These are phyloP conservation scores for Ogataea hybrid DNA, from an alignment of 1,139 yeast genomes.

Conservation along the genomic window DNA sequence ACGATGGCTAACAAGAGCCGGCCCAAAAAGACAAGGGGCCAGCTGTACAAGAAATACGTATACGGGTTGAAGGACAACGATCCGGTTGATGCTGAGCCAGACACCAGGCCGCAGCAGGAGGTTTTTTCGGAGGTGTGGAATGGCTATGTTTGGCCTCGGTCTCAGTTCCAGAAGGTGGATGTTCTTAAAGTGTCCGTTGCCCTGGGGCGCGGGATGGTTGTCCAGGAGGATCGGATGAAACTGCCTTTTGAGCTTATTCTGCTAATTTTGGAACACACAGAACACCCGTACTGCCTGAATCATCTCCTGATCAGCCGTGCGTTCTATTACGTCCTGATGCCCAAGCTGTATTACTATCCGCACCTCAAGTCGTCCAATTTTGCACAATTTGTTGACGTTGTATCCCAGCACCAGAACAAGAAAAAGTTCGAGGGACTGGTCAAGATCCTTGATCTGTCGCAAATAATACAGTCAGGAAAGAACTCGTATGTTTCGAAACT, in stretches of 20 bases:
- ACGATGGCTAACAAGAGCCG: conserved; percentile 80
- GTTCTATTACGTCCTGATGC: conserved; percentile 59
- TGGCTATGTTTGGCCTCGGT: conserved; percentile 25
- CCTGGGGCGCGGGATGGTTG: conserved; percentile 22
- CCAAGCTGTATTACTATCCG: conserved; percentile 65
- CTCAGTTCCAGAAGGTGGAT: conserved; percentile 40
- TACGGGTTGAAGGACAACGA: conserved; percentile 47
- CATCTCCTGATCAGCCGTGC: conserved; percentile 59
- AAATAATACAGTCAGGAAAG: conserved; percentile 88
- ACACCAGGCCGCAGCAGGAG: conserved; percentile 11
- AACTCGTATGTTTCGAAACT: conserved; percentile 86
- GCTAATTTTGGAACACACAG: conserved; percentile 46
- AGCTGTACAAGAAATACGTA: conserved; percentile 71
- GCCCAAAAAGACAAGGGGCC: conserved; percentile 72
- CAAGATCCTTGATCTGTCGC: conserved; percentile 61
- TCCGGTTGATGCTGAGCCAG: conserved; percentile 18
- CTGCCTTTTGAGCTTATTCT: conserved; percentile 63
- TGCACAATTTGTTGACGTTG: conserved; percentile 66
- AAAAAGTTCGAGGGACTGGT: conserved; percentile 46
- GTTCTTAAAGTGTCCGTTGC: conserved; percentile 35
- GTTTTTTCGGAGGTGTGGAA: conserved; percentile 17
- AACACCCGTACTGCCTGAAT: conserved; percentile 44
- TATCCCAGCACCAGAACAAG: conserved; percentile 39
- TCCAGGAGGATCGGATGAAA: conserved; percentile 30
- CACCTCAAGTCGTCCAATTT: conserved; percentile 65